These are phyloP conservation scores for Lactarius indigo DNA, from an alignment of 768 basidiomycete genomes.

Conservation along the genomic window DNA sequence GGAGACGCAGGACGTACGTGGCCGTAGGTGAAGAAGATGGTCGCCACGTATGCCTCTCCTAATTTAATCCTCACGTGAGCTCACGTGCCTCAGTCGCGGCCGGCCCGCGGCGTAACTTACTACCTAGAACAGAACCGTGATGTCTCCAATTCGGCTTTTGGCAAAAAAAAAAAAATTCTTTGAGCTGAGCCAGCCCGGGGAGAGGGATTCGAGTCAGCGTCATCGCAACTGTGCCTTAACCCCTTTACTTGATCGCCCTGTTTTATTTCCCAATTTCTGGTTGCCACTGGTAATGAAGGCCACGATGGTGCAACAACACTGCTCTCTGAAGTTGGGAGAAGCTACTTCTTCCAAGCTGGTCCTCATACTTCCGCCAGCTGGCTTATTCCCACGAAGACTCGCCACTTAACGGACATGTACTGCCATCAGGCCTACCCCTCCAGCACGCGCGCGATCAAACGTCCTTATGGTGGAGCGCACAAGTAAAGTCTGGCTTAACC, in stretches of 20 bases:
- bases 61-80: background rate
- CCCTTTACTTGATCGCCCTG: background rate
- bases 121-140: too few species aligned
- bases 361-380: background rate
- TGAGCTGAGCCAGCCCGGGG: background rate
- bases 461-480: background rate
- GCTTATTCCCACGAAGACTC: background rate
- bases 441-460: background rate
- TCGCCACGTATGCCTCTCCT: conserved; percentile 10
- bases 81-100: background rate
- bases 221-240: background rate
- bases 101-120: too few species aligned
- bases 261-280: background rate
- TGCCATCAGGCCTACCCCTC: background rate
- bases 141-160: too few species aligned
- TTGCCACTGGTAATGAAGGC: background rate
- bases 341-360: background rate
- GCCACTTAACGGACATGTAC: background rate
- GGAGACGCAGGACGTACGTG: conserved; percentile 27
- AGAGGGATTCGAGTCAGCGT: background rate
- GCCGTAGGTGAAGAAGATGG: conserved; percentile 26
- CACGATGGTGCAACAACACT: too few species aligned
- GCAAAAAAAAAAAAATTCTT: too few species aligned
- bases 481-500: conserved; percentile 9
- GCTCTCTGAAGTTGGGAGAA: background rate